A percentile compares a stretch with the other conserved stretches of the same genome.
These are phyloP conservation scores for Platanus orientalis DNA, from an alignment of 164 flowering plant genomes.

Conservation along the genomic window DNA sequence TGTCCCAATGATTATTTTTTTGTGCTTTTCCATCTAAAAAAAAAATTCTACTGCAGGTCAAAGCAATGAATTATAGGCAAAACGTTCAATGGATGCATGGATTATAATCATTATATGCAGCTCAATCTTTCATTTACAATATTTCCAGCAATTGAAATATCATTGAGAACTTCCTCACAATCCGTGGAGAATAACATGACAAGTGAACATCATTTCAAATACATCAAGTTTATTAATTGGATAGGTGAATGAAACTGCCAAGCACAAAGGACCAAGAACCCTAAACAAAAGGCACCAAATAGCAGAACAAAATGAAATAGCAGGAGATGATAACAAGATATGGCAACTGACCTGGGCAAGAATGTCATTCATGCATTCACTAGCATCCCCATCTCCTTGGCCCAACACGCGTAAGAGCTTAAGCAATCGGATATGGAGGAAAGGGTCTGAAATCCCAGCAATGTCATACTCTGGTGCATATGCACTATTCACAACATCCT, in stretches of 20 bases:
- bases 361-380: slow-evolving; percentile 95
- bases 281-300: slow-evolving; percentile 1
- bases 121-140: too few species aligned
- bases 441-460: slow-evolving; percentile 96
- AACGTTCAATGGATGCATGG: too few species aligned
- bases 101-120: too few species aligned
- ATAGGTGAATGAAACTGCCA: neutral
- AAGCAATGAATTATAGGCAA: too few species aligned
- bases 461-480: slow-evolving; percentile 95
- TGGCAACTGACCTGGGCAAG: slow-evolving; percentile 85
- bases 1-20: too few species aligned
- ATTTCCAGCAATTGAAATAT: too few species aligned
- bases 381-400: slow-evolving; percentile 93
- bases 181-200: neutral
- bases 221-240: too few species aligned
- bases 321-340: neutral
- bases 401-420: slow-evolving; percentile 77
- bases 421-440: slow-evolving; percentile 88
- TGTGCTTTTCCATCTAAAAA: too few species aligned
- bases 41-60: too few species aligned
- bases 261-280: neutral
- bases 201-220: neutral
- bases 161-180: too few species aligned
- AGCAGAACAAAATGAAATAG: slow-evolving; percentile 2
- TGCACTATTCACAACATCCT: slow-evolving; percentile 85